Evolutionary conservation across 257 asterid species (phyloP).

Genomic region (Handroanthus guayacan): DNA sequence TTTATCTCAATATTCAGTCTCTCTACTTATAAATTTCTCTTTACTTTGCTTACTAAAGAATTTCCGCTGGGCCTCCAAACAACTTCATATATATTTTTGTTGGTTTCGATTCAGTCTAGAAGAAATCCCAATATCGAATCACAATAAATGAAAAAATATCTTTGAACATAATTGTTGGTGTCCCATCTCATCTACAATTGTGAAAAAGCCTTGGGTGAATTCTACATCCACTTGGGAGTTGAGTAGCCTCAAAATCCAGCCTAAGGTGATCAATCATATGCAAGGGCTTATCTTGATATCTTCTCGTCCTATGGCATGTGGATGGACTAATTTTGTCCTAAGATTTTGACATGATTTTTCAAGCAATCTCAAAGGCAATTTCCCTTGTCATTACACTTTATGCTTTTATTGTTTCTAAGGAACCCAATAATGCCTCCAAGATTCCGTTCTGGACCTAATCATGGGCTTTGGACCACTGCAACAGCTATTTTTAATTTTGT

Average conservation of each 20-base stretch:
- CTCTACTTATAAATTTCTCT: too few species aligned
- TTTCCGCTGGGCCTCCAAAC: too few species aligned
- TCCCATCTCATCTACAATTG: conserved; percentile 31
- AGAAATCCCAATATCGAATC: too few species aligned
- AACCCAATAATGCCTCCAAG: conserved; percentile 21
- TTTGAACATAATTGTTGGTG: conserved; percentile 14
- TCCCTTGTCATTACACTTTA: conserved; percentile 27
- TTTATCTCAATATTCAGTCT: too few species aligned
- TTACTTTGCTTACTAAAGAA: too few species aligned
- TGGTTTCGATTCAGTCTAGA: too few species aligned
- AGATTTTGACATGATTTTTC: conserved; percentile 32
- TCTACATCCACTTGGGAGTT: conserved; percentile 39
- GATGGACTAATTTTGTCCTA: conserved; percentile 4
- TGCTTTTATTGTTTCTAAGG: neutral
- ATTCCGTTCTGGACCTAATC: conserved; percentile 28
- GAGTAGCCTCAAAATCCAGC: conserved; percentile 34
- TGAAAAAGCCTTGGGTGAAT: conserved; percentile 27
- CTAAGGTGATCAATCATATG: neutral
- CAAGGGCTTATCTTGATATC: neutral
- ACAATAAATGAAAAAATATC: conserved; percentile 27
- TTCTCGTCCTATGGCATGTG: conserved; percentile 12
- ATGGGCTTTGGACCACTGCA: conserved; percentile 30
- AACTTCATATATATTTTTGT: too few species aligned
- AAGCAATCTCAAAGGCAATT: neutral
- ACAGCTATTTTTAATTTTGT: neutral